Base-by-base conservation (phyloP, 164 flowering plant genomes). In the Cinnamomum micranthum region DNA sequence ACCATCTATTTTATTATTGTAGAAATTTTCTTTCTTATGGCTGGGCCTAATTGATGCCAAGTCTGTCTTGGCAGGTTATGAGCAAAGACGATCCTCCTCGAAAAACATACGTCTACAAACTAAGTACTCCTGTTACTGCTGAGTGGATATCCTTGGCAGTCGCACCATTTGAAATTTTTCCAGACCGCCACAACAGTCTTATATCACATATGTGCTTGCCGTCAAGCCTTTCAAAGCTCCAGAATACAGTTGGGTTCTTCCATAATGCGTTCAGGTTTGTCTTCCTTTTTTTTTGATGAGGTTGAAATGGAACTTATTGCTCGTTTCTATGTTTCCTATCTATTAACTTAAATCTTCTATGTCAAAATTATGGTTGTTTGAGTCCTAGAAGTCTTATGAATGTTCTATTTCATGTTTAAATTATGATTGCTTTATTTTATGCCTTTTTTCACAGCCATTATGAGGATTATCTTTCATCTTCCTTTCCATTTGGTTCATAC, bases 401-500 rank as follows among this genome's bases (percentile, higher is more conserved):
- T 62, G 20, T 65, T 11, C 24, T 65, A 4, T 74, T 47, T 9
- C 17, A 20, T 67, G 51, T 50, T 66, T 19, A 55, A 4, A 20
- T 12, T 55, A 5, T 55, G 60, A 20, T 15, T 19, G 15, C n/a
- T 55, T 55, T 7, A 55, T 22, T 52, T 50, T 73, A 2, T 25
- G 69, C 50, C 13, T 58, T 25, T 52, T 77, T 83, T 23, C 63
- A 66, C 91, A 95, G 98, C 83, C 87, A 90, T 74, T 95, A 89
- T 83, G 98, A 92, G 81, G 90, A 87, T 68, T 93, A 93, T 79
- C 93, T 95, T 73, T 82, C 88, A 33, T 85, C 87, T 65, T 76
- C 90, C 69, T 95, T 95, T 85, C 99, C 99, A 77, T 94, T 95
- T 87, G 97, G 96, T 60, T 92, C 97, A 71, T 95, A 95, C 85